These are phyloP conservation scores for Metschnikowia sp. DNA, from an alignment of 805 yeast species.

Conservation along the genomic window DNA sequence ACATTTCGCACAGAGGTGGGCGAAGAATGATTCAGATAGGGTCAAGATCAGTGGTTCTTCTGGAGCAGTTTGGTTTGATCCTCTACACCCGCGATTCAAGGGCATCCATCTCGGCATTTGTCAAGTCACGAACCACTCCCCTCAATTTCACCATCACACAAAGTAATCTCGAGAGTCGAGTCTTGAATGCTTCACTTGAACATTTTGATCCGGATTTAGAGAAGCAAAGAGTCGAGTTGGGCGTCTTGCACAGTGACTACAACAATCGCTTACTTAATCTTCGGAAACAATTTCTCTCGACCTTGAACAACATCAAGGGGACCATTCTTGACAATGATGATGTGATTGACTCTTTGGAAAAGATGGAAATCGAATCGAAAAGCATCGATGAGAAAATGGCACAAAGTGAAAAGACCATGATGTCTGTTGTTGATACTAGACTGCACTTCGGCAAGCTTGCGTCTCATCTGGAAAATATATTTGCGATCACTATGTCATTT, in stretches of 20 bases:
- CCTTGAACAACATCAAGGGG: conserved; percentile 56
- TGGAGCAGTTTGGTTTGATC: conserved; percentile 58
- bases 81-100: conserved; percentile 60
- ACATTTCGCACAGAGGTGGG: conserved; percentile 65
- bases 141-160: conserved; percentile 74
- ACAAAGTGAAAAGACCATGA: conserved; percentile 55
- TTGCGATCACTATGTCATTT: conserved; percentile 39
- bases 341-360: conserved; percentile 58
- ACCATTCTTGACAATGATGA: conserved; percentile 66
- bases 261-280: conserved; percentile 48
- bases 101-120: conserved; percentile 46
- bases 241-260: conserved; percentile 58
- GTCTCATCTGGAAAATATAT: conserved; percentile 48
- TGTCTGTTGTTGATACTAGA: conserved; percentile 47
- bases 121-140: conserved; percentile 59
- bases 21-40: conserved; percentile 61
- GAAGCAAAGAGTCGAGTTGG: conserved; percentile 48
- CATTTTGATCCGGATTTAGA: conserved; percentile 67
- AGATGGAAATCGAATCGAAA: conserved; percentile 58
- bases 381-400: conserved; percentile 50
- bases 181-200: conserved; percentile 54
- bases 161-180: conserved; percentile 59
- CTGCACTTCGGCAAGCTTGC: conserved; percentile 54
- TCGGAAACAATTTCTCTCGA: conserved; percentile 56
- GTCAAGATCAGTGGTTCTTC: conserved; percentile 59